Evolutionary conservation across 1,284 basidiomycete species (phyloP).

Genomic region (Cutaneotrichosporon sp.): DNA sequence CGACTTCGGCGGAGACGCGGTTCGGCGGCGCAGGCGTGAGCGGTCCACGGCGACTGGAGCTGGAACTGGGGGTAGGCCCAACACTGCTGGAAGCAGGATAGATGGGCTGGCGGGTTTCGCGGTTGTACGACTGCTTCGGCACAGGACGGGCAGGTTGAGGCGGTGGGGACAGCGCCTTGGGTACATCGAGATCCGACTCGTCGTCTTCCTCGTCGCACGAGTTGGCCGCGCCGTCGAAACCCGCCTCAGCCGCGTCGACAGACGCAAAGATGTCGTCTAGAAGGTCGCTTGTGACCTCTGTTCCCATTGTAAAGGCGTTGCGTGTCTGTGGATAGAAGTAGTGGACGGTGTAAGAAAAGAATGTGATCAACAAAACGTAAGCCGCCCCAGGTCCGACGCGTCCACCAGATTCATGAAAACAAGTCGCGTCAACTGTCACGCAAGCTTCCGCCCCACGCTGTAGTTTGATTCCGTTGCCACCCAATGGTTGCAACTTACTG

Average conservation of each 20-base stretch:
- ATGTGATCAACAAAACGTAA: not conserved
- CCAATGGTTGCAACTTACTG: not conserved
- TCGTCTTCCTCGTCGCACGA: constrained; percentile 20
- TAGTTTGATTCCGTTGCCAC: not conserved
- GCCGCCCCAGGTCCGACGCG: constrained; percentile 1
- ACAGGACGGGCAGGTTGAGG: not conserved
- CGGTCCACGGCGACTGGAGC: not conserved
- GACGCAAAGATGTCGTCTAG: constrained; percentile 19
- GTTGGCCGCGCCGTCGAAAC: constrained; percentile 9
- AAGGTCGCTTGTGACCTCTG: constrained; percentile 6
- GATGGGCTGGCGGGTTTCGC: not conserved
- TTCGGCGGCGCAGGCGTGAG: not conserved
- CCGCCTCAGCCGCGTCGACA: constrained; percentile 14
- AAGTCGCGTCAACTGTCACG: constrained; percentile 12
- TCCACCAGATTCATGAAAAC: not conserved
- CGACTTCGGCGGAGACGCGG: not conserved
- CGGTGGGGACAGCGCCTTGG: constrained; percentile 10
- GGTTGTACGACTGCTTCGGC: too few relatives aligned
- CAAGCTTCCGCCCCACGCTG: constrained; percentile 4
- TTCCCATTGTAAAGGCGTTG: constrained; percentile 1
- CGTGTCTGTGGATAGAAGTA: constrained; percentile 8
- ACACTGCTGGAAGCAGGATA: not conserved
- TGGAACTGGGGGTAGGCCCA: not conserved
- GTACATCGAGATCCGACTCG: constrained; percentile 14
- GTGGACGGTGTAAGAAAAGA: constrained; percentile 4